Evolutionary conservation across 371 early-diverging fungal species (phyloP).

Genomic region (Mortierella sp.): DNA sequence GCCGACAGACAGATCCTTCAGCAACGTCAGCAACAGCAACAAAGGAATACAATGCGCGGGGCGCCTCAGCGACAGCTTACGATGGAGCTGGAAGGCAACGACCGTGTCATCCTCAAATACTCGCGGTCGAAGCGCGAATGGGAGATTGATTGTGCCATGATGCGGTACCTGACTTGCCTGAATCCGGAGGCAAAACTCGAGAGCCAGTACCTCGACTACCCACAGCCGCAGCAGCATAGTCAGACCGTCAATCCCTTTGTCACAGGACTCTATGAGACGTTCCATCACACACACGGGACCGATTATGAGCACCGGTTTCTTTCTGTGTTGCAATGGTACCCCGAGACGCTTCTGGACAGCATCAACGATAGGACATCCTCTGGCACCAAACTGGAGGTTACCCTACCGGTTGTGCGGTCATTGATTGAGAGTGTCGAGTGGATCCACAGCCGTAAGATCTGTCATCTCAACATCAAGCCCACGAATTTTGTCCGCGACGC

Average conservation of each 20-base stretch:
- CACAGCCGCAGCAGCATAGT: slow-evolving; percentile 38
- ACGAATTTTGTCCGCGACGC: slow-evolving; percentile 54
- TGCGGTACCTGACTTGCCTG: slow-evolving; percentile 42
- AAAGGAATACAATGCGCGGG: slow-evolving; percentile 13
- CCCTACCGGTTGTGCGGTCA: slow-evolving; percentile 38
- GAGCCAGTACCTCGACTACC: slow-evolving; percentile 46
- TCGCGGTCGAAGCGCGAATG: slow-evolving; percentile 37
- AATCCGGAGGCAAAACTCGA: slow-evolving; percentile 41
- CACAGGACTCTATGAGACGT: slow-evolving; percentile 49
- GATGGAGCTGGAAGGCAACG: slow-evolving; percentile 42
- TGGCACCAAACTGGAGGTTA: slow-evolving; percentile 37
- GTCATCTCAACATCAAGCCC: slow-evolving; percentile 51
- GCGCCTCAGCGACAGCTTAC: slow-evolving; percentile 30
- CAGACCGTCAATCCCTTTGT: slow-evolving; percentile 41
- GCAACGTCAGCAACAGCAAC: slow-evolving; percentile 30
- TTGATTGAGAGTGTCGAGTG: slow-evolving; percentile 47
- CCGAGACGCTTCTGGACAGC: slow-evolving; percentile 35
- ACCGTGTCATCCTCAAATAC: slow-evolving; percentile 51
- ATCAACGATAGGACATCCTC: slow-evolving; percentile 38
- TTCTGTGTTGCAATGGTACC: slow-evolving; percentile 47
- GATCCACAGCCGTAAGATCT: slow-evolving; percentile 47
- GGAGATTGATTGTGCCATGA: slow-evolving; percentile 50
- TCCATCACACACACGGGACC: slow-evolving; percentile 29
- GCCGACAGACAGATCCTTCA: slow-evolving; percentile 18
- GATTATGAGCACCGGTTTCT: slow-evolving; percentile 30